Conservation (phyloP, 2,329 filamentous ascomycete genomes). For the Zasmidium angulare region DNA sequence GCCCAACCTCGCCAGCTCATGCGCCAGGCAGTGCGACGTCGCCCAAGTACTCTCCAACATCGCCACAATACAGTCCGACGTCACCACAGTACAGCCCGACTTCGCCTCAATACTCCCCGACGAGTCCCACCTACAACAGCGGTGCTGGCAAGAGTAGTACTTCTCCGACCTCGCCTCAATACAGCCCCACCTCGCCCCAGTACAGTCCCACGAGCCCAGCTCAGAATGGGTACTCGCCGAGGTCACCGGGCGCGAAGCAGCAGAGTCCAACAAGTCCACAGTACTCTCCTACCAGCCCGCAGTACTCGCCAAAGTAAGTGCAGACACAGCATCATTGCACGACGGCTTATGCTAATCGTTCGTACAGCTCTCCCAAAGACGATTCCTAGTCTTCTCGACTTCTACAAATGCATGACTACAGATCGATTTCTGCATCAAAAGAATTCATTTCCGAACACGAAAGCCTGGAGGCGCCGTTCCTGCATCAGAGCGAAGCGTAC, state of each 20-base stretch:
- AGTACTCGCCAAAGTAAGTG: conserved; percentile 51
- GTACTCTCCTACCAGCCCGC: conserved; percentile 51
- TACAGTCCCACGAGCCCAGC: conserved; percentile 39
- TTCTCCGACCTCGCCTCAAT: conserved; percentile 49
- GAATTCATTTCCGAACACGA: conserved; percentile 3
- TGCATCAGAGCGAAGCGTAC: conserved; percentile 25
- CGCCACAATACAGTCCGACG: conserved; percentile 52
- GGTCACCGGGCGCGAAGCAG: conserved; percentile 22
- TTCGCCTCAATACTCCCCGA: conserved; percentile 56
- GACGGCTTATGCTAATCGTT: not conserved
- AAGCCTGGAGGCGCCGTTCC: not conserved
- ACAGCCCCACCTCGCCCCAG: conserved; percentile 57
- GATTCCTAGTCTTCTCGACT: conserved; percentile 15
- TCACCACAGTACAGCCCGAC: conserved; percentile 63
- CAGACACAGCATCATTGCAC: not conserved
- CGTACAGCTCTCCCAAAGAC: conserved; percentile 31
- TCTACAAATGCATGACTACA: conserved; percentile 11
- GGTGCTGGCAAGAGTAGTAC: conserved; percentile 40
- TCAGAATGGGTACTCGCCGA: conserved; percentile 33
- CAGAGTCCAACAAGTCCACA: conserved; percentile 28
- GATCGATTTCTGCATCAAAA: conserved; percentile 9
- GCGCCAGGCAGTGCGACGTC: conserved; percentile 43
- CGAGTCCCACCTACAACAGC: conserved; percentile 42
- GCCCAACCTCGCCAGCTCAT: conserved; percentile 42
- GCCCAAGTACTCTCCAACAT: conserved; percentile 52